Base-by-base conservation (phyloP, 495 filamentous ascomycete genomes). In the Astrocystis sublimbata region DNA sequence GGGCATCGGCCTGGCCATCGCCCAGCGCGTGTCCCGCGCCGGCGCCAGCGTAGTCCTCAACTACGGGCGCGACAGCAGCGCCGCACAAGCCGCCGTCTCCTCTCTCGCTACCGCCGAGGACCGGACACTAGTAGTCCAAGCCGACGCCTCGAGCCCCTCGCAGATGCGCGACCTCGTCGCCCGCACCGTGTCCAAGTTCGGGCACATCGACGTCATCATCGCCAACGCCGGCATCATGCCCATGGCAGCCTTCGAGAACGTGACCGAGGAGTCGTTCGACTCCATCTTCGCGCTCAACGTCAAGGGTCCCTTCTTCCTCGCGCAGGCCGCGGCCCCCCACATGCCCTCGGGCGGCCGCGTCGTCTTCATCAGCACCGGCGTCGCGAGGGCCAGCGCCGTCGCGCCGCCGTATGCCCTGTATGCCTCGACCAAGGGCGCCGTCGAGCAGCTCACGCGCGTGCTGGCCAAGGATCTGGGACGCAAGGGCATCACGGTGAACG, bases 281-380 rank as follows among this genome's bases (percentile, higher is more conserved):
- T 58, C 46, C 6, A 74, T 70, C 4, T 82, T 83, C 56, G 63
- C 63, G 21, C 43, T 88, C 24, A 89, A 89, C 72, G 86, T 89
- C 57, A 90, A 88, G 65, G 88, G 86, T 5, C 83, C 86, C 1
- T 82, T 83, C 41, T 91, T 90, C 63, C 71, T 90, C n/a, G 74
- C 78, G 2, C 61, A 88, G 78, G 83, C 86, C 75, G 83, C 84
- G 12, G 79, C 75, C 0, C 79, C 78, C 6, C 81, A 90, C 63
- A 87, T 91, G 74, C 68, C 77, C 1, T 1, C 33, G 1, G 82
- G 84, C n/a, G 79, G 78, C 0, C 79, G 78, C 50, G 79, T 90
- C 38, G 77, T 90, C 58, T 77, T 90, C 60, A 70, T 90, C 61
- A 85, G 83, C 7, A 85, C 84, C 2, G 76, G 77, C 2, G 73